Percentiles rank a stretch among this genome's conserved stretches.
Conservation (phyloP, 2,329 filamentous ascomycete genomes). For the Ascomycota sp. region DNA sequence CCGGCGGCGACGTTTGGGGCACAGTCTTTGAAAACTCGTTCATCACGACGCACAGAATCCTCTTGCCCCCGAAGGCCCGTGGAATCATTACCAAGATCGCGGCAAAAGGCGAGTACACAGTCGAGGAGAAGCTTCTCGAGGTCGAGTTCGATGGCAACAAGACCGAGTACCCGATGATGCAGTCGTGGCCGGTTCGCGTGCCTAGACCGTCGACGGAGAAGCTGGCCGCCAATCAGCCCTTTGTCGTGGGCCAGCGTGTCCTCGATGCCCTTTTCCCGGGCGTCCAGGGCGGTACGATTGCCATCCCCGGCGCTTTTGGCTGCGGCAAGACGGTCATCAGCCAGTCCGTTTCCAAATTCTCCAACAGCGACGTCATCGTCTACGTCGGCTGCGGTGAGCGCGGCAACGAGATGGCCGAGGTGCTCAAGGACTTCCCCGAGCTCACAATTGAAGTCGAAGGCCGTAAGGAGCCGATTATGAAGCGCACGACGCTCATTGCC, state of each 20-base stretch:
- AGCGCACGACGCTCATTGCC: slow-evolving; percentile 92
- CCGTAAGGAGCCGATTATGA: slow-evolving; percentile 97
- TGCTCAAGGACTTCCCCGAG: slow-evolving; percentile 98
- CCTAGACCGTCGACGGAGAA: slow-evolving; percentile 84
- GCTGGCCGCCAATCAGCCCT: slow-evolving; percentile 67
- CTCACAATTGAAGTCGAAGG: slow-evolving; percentile 86
- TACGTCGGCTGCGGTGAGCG: slow-evolving; percentile 86
- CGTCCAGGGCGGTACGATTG: slow-evolving; percentile 92
- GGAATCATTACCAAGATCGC: slow-evolving; percentile 85
- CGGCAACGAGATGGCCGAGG: slow-evolving; percentile 98
- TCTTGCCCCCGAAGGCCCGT: slow-evolving; percentile 70
- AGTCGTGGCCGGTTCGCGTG: slow-evolving; percentile 92
- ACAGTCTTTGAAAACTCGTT: slow-evolving; percentile 91
- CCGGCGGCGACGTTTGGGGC: slow-evolving; percentile 89
- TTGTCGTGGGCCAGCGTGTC: slow-evolving; percentile 91
- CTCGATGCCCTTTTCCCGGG: slow-evolving; percentile 88
- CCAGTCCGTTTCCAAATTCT: slow-evolving; percentile 97
- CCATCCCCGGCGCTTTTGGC: slow-evolving; percentile 93
- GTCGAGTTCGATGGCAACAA: slow-evolving; percentile 94
- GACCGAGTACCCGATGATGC: slow-evolving; percentile 92
- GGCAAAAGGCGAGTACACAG: slow-evolving; percentile 75
- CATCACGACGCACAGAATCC: slow-evolving; percentile 76
- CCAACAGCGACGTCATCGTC: slow-evolving; percentile 95
- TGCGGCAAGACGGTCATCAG: slow-evolving; percentile 99
- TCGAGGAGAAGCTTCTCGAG: slow-evolving; percentile 82